These are phyloP conservation scores for Torrubiella hemipterigena DNA, from an alignment of 2,329 filamentous ascomycete genomes.

Conservation along the genomic window DNA sequence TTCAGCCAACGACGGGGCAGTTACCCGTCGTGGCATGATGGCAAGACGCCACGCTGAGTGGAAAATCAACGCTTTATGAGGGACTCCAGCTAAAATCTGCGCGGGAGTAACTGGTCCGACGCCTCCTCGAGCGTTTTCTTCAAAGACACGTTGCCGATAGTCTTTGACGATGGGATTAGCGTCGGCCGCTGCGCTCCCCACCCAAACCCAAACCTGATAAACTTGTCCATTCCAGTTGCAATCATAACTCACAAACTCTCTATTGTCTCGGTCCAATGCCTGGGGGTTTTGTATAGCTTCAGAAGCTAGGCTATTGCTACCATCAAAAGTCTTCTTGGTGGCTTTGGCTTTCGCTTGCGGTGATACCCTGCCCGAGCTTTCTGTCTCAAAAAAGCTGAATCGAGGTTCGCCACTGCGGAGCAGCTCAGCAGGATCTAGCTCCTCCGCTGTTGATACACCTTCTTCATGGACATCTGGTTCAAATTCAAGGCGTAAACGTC, in stretches of 20 bases:
- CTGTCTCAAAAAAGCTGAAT: slow-evolving; percentile 34
- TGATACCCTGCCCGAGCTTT: slow-evolving; percentile 7
- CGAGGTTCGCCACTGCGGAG: slow-evolving; percentile 23
- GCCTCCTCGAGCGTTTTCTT: slow-evolving; percentile 20
- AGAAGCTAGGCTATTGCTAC: too few relatives aligned
- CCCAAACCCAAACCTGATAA: slow-evolving; percentile 28
- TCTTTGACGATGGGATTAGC: slow-evolving; percentile 27
- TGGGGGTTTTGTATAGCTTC: too few relatives aligned
- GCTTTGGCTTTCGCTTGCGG: slow-evolving; percentile 3
- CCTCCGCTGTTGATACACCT: slow-evolving; percentile 16
- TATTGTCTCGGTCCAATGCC: slow-evolving; percentile 10
- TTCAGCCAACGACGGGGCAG: slow-evolving; percentile 15
- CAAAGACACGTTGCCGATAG: slow-evolving; percentile 33
- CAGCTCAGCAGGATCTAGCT: slow-evolving; percentile 29
- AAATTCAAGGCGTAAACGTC: slow-evolving; percentile 42
- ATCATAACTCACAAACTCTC: slow-evolving; percentile 13
- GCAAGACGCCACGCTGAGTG: slow-evolving; percentile 40
- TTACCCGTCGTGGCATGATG: slow-evolving; percentile 21
- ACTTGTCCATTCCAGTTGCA: slow-evolving; percentile 14
- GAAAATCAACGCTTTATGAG: slow-evolving; percentile 31
- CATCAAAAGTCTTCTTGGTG: too few relatives aligned
- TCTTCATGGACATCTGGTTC: slow-evolving; percentile 28
- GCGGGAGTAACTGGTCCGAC: slow-evolving; percentile 34
- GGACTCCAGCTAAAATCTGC: slow-evolving; percentile 38
- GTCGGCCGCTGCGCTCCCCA: slow-evolving; percentile 23